Percentiles rank a stretch among this genome's conserved stretches.
Evolutionary conservation across 2,329 filamentous ascomycete genomes (phyloP).

Genomic region (Tolypocladium guangdongense): DNA sequence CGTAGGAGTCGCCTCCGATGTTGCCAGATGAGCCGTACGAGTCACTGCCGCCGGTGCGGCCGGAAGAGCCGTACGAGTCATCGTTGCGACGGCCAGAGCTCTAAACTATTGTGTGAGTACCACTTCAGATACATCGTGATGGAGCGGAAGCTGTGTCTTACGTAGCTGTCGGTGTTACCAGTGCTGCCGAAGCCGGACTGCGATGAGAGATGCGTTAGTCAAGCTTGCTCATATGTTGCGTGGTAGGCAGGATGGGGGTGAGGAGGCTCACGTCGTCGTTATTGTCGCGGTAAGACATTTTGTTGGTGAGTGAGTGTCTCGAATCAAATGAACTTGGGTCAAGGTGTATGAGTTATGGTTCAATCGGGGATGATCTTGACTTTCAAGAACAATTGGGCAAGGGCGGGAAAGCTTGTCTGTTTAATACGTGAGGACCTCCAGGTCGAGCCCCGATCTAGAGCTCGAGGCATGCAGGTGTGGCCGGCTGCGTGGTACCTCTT

Average conservation of each 20-base stretch:
- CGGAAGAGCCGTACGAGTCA: conserved; percentile 6
- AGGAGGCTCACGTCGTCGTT: conserved; percentile 19
- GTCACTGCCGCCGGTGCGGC: conserved; percentile 2
- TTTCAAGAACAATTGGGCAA: not conserved
- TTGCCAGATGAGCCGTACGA: conserved; percentile 1
- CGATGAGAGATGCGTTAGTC: not conserved
- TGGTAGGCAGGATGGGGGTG: not conserved
- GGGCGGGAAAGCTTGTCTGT: not conserved
- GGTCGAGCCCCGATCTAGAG: not conserved
- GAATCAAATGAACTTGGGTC: not conserved
- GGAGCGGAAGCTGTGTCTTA: conserved; percentile 5
- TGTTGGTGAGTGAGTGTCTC: not conserved
- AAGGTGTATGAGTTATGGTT: too few relatives aligned
- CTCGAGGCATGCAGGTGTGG: not conserved
- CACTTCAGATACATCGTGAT: not conserved
- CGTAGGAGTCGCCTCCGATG: conserved; percentile 3
- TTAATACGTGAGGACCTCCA: not conserved
- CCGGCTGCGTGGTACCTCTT: not conserved
- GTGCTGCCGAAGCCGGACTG: conserved; percentile 14
- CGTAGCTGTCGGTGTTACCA: conserved; percentile 14
- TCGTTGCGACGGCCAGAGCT: conserved; percentile 8
- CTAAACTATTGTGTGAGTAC: not conserved
- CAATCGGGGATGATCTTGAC: not conserved
- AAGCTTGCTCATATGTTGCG: not conserved
- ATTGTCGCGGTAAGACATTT: conserved; percentile 38